Conservation (phyloP, 805 yeast species). For the Metschnikowia cerradonensis region DNA sequence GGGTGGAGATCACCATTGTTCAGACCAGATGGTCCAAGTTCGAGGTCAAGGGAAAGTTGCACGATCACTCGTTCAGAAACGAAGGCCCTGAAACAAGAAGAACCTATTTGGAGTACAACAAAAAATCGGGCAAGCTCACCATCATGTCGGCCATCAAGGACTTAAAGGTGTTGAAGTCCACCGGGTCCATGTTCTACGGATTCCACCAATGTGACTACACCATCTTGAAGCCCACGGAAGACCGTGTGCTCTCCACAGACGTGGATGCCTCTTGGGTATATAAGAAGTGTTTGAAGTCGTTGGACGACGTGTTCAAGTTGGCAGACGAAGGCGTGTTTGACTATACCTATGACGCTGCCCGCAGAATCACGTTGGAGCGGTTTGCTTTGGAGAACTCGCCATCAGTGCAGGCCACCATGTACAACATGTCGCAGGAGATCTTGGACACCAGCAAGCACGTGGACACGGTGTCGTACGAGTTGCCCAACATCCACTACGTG, state of each 20-base stretch:
- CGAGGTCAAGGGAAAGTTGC: slow-evolving; percentile 67
- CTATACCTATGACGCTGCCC: slow-evolving; percentile 54
- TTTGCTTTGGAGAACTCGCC: slow-evolving; percentile 87
- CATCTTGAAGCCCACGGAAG: slow-evolving; percentile 75
- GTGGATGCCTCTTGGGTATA: slow-evolving; percentile 71
- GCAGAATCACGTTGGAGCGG: slow-evolving; percentile 63
- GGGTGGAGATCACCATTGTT: slow-evolving; percentile 59
- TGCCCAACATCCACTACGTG: slow-evolving; percentile 92
- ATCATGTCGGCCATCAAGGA: slow-evolving; percentile 71
- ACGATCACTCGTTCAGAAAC: slow-evolving; percentile 80
- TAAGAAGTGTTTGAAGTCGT: slow-evolving; percentile 42
- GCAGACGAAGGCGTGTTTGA: slow-evolving; percentile 69
- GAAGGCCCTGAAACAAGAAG: slow-evolving; percentile 80
- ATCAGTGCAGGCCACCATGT: slow-evolving; percentile 97
- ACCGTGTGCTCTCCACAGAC: slow-evolving; percentile 85
- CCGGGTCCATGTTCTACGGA: slow-evolving; percentile 91
- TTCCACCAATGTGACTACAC: slow-evolving; percentile 85
- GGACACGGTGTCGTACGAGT: slow-evolving; percentile 61
- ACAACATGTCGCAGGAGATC: slow-evolving; percentile 78
- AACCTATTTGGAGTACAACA: slow-evolving; percentile 49
- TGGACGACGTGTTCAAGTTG: slow-evolving; percentile 44
- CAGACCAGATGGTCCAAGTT: slow-evolving; percentile 81
- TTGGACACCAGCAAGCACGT: slow-evolving; percentile 55
- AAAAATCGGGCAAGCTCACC: slow-evolving; percentile 47
- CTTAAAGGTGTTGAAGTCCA: slow-evolving; percentile 80